Evolutionary conservation across 495 filamentous ascomycete genomes (phyloP).

Genomic region (Xylaria palmicola): DNA sequence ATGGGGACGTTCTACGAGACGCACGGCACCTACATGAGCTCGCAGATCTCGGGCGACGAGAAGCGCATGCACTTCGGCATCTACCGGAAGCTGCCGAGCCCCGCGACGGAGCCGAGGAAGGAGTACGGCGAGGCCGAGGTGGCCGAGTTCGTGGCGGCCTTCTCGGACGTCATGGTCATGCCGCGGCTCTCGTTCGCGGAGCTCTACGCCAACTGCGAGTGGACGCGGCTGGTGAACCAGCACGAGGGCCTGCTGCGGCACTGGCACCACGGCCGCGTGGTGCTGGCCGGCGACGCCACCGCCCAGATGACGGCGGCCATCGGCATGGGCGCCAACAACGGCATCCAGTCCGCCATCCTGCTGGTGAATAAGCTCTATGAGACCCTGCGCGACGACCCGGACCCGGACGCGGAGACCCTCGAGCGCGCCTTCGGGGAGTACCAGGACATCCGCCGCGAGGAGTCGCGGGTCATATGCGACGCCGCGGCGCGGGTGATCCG

Average conservation of each 20-base stretch:
- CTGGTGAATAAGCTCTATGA: slow-evolving; percentile 40
- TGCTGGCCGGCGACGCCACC: slow-evolving; percentile 52
- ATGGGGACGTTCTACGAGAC: slow-evolving; percentile 20
- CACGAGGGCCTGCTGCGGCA: slow-evolving; percentile 41
- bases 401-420: slow-evolving; percentile 7
- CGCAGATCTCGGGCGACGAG: slow-evolving; percentile 24
- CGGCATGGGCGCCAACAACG: slow-evolving; percentile 31
- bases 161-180: slow-evolving; percentile 28
- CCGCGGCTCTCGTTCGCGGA: slow-evolving; percentile 31
- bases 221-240: slow-evolving; percentile 28
- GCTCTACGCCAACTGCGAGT: slow-evolving; percentile 25
- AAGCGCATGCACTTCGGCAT: slow-evolving; percentile 39
- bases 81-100: slow-evolving; percentile 21
- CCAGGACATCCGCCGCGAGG: slow-evolving; percentile 13
- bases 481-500: slow-evolving; percentile 6
- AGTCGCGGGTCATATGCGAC: neutral
- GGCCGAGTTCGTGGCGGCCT: slow-evolving; percentile 30
- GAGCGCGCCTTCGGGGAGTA: slow-evolving; percentile 14
- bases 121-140: slow-evolving; percentile 38
- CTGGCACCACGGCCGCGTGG: slow-evolving; percentile 47
- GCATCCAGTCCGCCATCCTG: slow-evolving; percentile 41
- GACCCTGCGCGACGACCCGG: neutral
- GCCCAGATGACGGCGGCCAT: slow-evolving; percentile 46
- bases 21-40: slow-evolving; percentile 26
- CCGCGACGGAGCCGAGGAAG: slow-evolving; percentile 13